Percentiles rank a stretch among this genome's conserved stretches.
Evolutionary conservation across 805 yeast species (phyloP).

Genomic region (Blastobotrys muscicola): DNA sequence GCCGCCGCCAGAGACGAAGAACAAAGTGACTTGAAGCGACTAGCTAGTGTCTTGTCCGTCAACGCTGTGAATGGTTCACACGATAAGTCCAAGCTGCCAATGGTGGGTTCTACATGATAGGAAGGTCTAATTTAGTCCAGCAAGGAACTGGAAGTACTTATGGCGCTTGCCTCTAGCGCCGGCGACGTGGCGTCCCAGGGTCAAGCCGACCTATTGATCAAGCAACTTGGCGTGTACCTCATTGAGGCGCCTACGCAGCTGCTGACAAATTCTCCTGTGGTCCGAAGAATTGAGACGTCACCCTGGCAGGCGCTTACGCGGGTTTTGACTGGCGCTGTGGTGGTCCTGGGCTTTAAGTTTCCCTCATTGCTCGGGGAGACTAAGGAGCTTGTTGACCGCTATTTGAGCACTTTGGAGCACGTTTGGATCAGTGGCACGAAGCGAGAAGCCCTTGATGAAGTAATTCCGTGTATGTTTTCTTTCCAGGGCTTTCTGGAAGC

Average conservation of each 20-base stretch:
- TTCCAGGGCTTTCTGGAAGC: slow-evolving; percentile 29
- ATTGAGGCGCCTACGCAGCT: slow-evolving; percentile 36
- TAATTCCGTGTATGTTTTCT: slow-evolving; percentile 20
- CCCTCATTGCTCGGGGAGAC: slow-evolving; percentile 25
- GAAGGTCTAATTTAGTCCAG: slow-evolving; percentile 7
- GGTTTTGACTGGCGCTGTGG: slow-evolving; percentile 28
- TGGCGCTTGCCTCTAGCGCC: slow-evolving; percentile 46
- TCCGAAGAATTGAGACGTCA: slow-evolving; percentile 27
- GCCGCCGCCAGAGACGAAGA: not conserved
- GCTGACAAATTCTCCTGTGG: slow-evolving; percentile 26
- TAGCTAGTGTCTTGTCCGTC: slow-evolving; percentile 20
- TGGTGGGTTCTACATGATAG: slow-evolving; percentile 15
- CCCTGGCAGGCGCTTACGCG: slow-evolving; percentile 36
- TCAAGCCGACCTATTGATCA: slow-evolving; percentile 37
- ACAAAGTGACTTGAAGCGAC: not conserved
- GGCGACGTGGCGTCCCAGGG: slow-evolving; percentile 26
- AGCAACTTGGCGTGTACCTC: slow-evolving; percentile 39
- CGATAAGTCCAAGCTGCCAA: slow-evolving; percentile 16
- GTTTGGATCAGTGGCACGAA: slow-evolving; percentile 10
- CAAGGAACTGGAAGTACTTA: slow-evolving; percentile 41
- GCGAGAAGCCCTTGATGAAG: slow-evolving; percentile 7
- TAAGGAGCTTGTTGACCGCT: slow-evolving; percentile 17
- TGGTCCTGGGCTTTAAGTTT: slow-evolving; percentile 22
- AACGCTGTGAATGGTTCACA: slow-evolving; percentile 12
- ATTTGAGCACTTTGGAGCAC: slow-evolving; percentile 18